Conservation (phyloP, 768 basidiomycete genomes). For the Leccinum aurantiacum region DNA sequence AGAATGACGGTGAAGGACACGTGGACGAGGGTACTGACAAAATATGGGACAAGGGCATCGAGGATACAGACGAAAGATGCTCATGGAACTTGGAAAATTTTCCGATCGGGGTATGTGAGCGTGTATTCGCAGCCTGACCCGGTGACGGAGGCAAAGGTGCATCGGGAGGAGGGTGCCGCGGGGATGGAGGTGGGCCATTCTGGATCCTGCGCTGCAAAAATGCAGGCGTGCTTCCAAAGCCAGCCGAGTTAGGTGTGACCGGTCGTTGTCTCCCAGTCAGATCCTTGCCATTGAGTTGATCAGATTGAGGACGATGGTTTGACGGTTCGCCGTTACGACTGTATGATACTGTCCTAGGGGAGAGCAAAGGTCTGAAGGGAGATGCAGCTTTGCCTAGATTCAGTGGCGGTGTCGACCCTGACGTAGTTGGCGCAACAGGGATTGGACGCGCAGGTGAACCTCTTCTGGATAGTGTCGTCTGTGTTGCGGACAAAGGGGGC, state of each 20-base stretch:
- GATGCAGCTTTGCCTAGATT: slow-evolving; percentile 18
- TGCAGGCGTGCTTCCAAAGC: slow-evolving; percentile 19
- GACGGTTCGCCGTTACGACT: slow-evolving; percentile 1
- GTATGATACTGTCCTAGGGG: slow-evolving; percentile 13
- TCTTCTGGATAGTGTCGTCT: slow-evolving; percentile 10
- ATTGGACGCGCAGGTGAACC: slow-evolving; percentile 15
- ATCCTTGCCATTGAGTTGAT: slow-evolving; percentile 12
- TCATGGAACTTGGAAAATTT: slow-evolving; percentile 34
- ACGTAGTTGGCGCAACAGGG: slow-evolving; percentile 13
- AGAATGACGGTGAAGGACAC: slow-evolving; percentile 24
- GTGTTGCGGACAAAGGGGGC: slow-evolving; percentile 3
- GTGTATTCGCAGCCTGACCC: not conserved
- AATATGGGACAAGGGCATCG: slow-evolving; percentile 16
- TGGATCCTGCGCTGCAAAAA: slow-evolving; percentile 34
- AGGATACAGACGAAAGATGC: slow-evolving; percentile 33
- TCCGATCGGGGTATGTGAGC: slow-evolving; percentile 13
- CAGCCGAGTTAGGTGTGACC: slow-evolving; percentile 4
- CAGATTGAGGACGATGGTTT: not conserved
- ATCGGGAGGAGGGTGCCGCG: slow-evolving; percentile 31
- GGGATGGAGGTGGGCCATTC: slow-evolving; percentile 24
- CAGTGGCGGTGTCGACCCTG: slow-evolving; percentile 16
- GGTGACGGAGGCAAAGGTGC: slow-evolving; percentile 31
- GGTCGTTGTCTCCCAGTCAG: slow-evolving; percentile 17
- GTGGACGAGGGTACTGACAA: slow-evolving; percentile 9
- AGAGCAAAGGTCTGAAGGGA: slow-evolving; percentile 24